Evolutionary conservation across 306 rosid genomes (phyloP), one percentile per base, ranked within the genome.

Genomic region (Casuarina cunninghamiana): DNA sequence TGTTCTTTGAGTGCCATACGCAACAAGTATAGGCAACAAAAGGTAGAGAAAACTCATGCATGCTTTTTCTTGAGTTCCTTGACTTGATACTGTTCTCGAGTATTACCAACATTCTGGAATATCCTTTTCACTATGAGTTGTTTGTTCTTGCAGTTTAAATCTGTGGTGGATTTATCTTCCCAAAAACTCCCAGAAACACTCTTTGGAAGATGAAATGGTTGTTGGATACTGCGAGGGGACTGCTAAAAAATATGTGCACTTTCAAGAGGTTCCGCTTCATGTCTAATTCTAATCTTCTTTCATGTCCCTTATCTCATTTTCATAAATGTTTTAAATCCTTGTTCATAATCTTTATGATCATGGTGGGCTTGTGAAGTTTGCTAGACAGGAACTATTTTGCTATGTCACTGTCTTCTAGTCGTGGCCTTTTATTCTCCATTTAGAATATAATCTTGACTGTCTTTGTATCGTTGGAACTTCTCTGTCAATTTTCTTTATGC

Each of bases 121-220:
- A 69, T 66, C 75, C 5, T 78, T 17, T 62, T 75, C 57, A 78
- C 76, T 80, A 70, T 26, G 55, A 35, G 48, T 15, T 60, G 51
- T 11, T 79, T 73, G 55, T 63, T 69, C 39, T 77, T 65, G 58
- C 93, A 96, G 99, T 90, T 85, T 69, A 91, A 91, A 68, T 71
- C 84, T 17, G 97, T 96, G 6, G 97, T 92, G 3, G 86, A 88
- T 48, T 83, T 96, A 83, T 75, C 96, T 77, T 90, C 96, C 19
- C 88, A 86, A 5, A 82, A 81, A 86, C 83, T 93, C 79, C 90
- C 80, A 19, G 93, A 90, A 37, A 86, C 92, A 71, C 86, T 90
- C 51, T 90, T 92, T 79, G 79, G 86, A 88, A 78, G 78, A 69
- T 55, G 58, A 68, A 79, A 54, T 65, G 75, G 38, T 60, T 80